Base-by-base conservation (phyloP, 257 asterid genomes). In the Solanum piurae region DNA sequence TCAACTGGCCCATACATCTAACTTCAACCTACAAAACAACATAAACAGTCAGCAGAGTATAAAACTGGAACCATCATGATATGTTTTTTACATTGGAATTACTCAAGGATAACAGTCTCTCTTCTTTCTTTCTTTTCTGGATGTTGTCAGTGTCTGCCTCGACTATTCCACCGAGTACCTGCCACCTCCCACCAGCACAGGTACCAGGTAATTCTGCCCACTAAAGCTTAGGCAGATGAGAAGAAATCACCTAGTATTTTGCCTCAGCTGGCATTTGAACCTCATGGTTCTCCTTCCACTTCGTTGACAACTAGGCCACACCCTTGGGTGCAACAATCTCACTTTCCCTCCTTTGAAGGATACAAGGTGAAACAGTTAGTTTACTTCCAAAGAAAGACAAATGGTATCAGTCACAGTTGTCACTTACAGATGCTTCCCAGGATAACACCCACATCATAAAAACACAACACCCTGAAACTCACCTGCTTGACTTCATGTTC, bases 1-100 rank as follows among this genome's bases (percentile, higher is more conserved):
- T 88, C 2, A 91, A 88, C 73, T 93, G 93, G 1, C 96, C 96
- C 95, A 93, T 93, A 90, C 94, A 93, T 89, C 90, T 93, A 46
- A 95, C 86, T 85, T 95, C 96, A 46, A 95, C 95, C 98, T 95
- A 87, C 87, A 72, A 71, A 86, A 49, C 33, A 16, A 75, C 68
- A 12, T 18, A 55, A 84, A 34, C 75, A 42, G 49, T 83, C 86
- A 71, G 87, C 58, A 52, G 49, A 86, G 40, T 71, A 83, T 29
- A 49, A 68, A 4, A 58, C 29, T 83, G 62, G 37, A 77, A 86
- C 82, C 69, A 27, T 27, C 68, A 84, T 60, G 44, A 87, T 42
- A 44, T 75, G 69, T n/a, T 80, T 80, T 66, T 55, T n/a, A 77
- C 7, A n/a, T n/a, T 75, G 31, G 9, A 76, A 76, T 40, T 76